Conservation (phyloP, 345 rosid genomes). For the Syzygium aromaticum region DNA sequence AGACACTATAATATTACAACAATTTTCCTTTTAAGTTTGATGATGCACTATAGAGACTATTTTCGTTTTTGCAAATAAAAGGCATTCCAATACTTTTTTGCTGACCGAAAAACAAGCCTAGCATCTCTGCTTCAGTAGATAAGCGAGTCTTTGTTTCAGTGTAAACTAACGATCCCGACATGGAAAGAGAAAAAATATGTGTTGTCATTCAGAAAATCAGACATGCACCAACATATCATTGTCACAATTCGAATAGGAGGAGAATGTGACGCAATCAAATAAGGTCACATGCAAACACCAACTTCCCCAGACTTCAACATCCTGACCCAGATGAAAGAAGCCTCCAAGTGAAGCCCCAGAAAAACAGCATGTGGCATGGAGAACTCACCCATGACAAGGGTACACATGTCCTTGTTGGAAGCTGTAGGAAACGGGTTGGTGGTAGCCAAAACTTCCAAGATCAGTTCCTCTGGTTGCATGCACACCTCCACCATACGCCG, state of each 20-base stretch:
- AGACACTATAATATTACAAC: not conserved
- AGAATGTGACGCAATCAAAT: not conserved
- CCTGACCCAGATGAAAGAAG: not conserved
- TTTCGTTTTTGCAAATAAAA: not conserved
- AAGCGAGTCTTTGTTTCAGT: not conserved
- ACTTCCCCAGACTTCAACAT: not conserved
- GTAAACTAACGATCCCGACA: not conserved
- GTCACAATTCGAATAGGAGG: not conserved
- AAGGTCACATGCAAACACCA: not conserved
- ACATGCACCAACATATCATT: not conserved
- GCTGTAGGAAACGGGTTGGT: constrained; percentile 56
- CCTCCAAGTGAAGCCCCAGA: not conserved
- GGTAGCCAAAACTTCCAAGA: constrained; percentile 66
- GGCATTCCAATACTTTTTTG: not conserved
- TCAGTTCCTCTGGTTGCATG: constrained; percentile 57
- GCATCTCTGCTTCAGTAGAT: not conserved
- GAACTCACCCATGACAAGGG: constrained; percentile 82
- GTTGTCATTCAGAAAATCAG: not conserved
- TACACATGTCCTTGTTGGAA: constrained; percentile 70
- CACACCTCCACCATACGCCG: constrained; percentile 43
- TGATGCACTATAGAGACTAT: not conserved
- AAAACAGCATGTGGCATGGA: not conserved
- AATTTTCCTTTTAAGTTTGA: not conserved
- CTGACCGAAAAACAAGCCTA: not conserved
- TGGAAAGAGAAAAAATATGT: not conserved